Evolutionary conservation across 768 basidiomycete genomes (phyloP), one percentile per base, ranked within the genome.

Genomic region (Leccinum truebloodii): DNA sequence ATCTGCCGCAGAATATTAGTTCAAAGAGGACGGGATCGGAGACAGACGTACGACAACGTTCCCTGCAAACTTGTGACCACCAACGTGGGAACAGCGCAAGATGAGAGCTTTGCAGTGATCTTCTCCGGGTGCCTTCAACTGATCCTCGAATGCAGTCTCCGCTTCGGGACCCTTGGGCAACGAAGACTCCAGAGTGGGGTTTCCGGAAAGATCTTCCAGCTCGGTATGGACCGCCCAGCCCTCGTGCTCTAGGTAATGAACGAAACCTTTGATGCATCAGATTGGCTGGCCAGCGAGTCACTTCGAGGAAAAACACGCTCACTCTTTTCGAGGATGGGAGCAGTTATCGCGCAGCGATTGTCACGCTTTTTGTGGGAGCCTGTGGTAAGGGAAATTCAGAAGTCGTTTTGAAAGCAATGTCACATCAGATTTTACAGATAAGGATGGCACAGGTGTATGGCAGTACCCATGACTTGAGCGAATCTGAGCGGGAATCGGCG

Each of bases 361-460:
- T 98, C 96, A 34, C 95, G 81, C 67, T 84, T 85, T 76, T 94
- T 94, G 76, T 98, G 96, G 3, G 95, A 97, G 73, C 95, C 94
- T 95, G 68, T 34, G 24, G 50, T 65, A 30, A 63, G 59, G n/a
- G 58, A 52, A 53, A n/a, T 24, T 44, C 24, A 9, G 18, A 46
- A 12, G 5, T 12, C 1, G 39, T n/a, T 32, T 32, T 4, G 28
- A 34, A 53, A 35, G 32, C 8, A 51, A 65, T 7, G 34, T 5
- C n/a, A 22, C 18, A 22, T 37, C 39, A 34, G n/a, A 6, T 86
- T 34, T 75, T 73, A 94, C 95, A 99, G 28, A 99, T 28, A 20
- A 98, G 76, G 55, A 99, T 89, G 30, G 93, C 89, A 65, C 91
- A 92, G 3, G 92, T 83, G 73, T 98, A 99, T 0, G 96, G 95